Percentiles rank a stretch among this genome's conserved stretches.
These are phyloP conservation scores for Chromosphaera perkinsii DNA, from an alignment of 208 protist genomes.

Conservation along the genomic window DNA sequence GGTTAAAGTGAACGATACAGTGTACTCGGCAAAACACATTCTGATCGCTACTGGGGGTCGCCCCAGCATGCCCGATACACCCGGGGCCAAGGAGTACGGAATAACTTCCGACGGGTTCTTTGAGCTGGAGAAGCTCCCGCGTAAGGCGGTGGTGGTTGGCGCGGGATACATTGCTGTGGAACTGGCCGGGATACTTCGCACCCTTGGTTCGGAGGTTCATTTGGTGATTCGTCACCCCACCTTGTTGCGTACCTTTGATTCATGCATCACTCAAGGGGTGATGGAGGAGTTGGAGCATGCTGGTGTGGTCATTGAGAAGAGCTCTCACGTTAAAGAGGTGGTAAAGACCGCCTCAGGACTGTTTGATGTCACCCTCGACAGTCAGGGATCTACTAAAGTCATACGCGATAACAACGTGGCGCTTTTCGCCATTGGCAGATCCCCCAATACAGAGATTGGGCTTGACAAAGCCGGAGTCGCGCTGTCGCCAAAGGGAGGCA, in stretches of 20 bases:
- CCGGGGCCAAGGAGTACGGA: conserved; percentile 37
- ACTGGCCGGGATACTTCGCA: conserved; percentile 56
- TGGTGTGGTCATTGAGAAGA: conserved; percentile 27
- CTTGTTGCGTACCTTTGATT: conserved; percentile 55
- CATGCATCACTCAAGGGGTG: conserved; percentile 25
- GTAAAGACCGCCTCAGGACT: conserved; percentile 13
- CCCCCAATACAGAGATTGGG: conserved; percentile 9
- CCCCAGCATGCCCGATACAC: conserved; percentile 6
- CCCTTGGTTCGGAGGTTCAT: conserved; percentile 42
- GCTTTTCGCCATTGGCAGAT: conserved; percentile 28
- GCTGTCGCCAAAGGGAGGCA: neutral
- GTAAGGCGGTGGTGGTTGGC: conserved; percentile 36
- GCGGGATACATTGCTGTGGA: conserved; percentile 70
- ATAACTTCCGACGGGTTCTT: conserved; percentile 63
- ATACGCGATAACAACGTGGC: neutral
- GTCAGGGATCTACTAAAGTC: too few relatives aligned
- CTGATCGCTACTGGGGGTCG: conserved; percentile 55
- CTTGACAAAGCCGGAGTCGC: conserved; percentile 20
- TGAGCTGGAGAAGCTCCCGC: conserved; percentile 49
- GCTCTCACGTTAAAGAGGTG: conserved; percentile 14
- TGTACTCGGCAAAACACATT: conserved; percentile 51
- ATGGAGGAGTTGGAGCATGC: conserved; percentile 38
- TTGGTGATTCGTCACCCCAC: conserved; percentile 47
- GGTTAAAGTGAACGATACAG: conserved; percentile 36
- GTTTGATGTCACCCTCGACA: conserved; percentile 14